Evolutionary conservation across 306 rosid genomes (phyloP), one percentile per base, ranked within the genome.

Genomic region (Trifolium dubium): DNA sequence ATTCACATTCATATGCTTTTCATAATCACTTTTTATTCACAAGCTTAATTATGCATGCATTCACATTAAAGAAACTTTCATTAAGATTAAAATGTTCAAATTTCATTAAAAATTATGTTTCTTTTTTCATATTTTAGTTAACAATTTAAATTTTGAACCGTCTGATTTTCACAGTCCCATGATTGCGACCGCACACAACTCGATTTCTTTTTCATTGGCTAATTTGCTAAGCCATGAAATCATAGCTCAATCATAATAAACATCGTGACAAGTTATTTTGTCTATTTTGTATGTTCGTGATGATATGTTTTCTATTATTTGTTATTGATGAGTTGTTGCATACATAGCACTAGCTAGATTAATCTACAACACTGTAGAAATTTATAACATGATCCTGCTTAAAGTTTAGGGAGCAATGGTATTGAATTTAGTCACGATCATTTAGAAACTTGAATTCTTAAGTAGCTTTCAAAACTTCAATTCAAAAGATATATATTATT

Each of bases 231-330:
- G 40, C 28, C 51, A 44, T 54, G 39, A 3, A 67, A 63, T 77
- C 71, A n/a, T 55, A 64, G 37, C 68, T 84, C 84, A 80, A 80
- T 80, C 58, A 67, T 76, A 62, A 9, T 44, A 31, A 66, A 66
- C 2, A 71, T 37, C 55, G 62, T 55, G 65, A 49, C 19, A 14
- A 13, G 39, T 18, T 40, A 13, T 13, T 74, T 39, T 74, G 78
- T 35, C 79, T 50, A 71, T 72, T 71, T 76, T 72, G 74, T 54
- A 15, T 56, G 76, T 72, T 71, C 40, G 12, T 50, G 81, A 15
- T 50, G 81, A 76, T 29, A 46, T 37, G 84, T 69, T 63, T 64
- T 60, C 74, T 54, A 66, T 83, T 76, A 72, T 83, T 76, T 66
- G 64, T 79, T 40, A 71, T 29, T 28, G n/a, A 59, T 62, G 31